Conservation (phyloP, 1,284 basidiomycete genomes). For the Cerrena zonata region DNA sequence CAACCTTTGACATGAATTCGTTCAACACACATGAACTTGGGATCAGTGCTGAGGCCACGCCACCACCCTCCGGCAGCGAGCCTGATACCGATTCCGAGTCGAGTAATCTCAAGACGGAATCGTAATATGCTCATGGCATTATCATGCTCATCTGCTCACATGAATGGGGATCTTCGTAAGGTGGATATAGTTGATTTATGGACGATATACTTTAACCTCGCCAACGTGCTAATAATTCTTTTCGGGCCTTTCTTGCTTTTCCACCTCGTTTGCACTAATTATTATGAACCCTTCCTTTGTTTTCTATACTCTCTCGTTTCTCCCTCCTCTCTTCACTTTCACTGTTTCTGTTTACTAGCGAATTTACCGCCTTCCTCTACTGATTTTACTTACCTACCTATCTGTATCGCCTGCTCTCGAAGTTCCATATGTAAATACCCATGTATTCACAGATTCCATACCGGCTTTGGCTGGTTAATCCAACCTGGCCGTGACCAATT, state of each 20-base stretch:
- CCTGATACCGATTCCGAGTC: conserved; percentile 43
- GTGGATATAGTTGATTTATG: conserved; percentile 6
- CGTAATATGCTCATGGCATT: background rate
- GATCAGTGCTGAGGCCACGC: conserved; percentile 48
- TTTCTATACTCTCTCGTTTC: conserved; percentile 7
- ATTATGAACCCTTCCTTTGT: conserved; percentile 21
- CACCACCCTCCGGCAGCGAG: conserved; percentile 41
- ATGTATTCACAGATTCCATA: conserved; percentile 3
- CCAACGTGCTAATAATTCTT: no score
- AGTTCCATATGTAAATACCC: conserved; percentile 8
- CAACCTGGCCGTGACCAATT: background rate
- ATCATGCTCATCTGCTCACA: background rate
- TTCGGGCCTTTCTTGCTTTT: conserved; percentile 19
- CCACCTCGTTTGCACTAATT: conserved; percentile 23
- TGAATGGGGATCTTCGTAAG: background rate
- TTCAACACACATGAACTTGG: conserved; percentile 63
- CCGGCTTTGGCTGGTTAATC: conserved; percentile 1
- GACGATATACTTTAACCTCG: conserved; percentile 13
- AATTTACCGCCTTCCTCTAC: background rate
- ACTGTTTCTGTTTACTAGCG: no score
- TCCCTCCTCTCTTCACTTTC: conserved; percentile 1
- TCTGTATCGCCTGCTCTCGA: conserved; percentile 1
- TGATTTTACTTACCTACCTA: conserved; percentile 12
- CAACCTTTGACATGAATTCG: conserved; percentile 59
- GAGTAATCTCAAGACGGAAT: conserved; percentile 42